Evolutionary conservation across 257 asterid genomes (phyloP).

Genomic region (Solanum bulbocastanum): DNA sequence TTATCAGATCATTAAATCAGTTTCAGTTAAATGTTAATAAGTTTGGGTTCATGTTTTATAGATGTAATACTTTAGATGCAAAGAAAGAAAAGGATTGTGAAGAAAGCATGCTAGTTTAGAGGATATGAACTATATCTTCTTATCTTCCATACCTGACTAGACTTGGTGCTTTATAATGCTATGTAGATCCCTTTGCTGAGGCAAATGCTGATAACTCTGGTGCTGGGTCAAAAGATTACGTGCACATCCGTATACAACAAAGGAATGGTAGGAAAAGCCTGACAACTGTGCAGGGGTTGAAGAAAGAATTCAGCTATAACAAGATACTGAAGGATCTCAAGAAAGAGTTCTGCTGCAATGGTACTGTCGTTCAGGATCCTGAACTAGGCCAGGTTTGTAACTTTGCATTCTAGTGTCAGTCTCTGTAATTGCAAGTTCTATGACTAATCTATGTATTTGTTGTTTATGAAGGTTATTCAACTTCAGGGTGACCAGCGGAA

Average conservation of each 20-base stretch:
- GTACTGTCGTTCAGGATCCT: constrained; percentile 83
- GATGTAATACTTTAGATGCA: background rate
- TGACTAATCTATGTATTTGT: background rate
- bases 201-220: constrained; percentile 67
- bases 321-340: constrained; percentile 72
- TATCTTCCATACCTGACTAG: background rate
- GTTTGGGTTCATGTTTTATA: background rate
- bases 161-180: background rate
- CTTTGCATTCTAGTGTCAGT: background rate
- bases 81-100: background rate
- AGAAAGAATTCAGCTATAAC: constrained; percentile 59
- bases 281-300: constrained; percentile 63
- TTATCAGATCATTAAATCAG: background rate
- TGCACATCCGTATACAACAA: constrained; percentile 62
- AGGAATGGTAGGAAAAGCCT: constrained; percentile 72
- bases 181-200: constrained; percentile 61
- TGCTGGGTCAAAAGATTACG: constrained; percentile 60
- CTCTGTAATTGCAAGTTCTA: background rate
- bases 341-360: constrained; percentile 92
- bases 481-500: constrained; percentile 87
- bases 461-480: constrained; percentile 52
- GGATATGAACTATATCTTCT: background rate
- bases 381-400: constrained; percentile 73
- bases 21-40: background rate
- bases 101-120: background rate